These are phyloP conservation scores for Pseudomassariella vexata DNA, from an alignment of 2,329 filamentous ascomycete species.

Conservation along the genomic window DNA sequence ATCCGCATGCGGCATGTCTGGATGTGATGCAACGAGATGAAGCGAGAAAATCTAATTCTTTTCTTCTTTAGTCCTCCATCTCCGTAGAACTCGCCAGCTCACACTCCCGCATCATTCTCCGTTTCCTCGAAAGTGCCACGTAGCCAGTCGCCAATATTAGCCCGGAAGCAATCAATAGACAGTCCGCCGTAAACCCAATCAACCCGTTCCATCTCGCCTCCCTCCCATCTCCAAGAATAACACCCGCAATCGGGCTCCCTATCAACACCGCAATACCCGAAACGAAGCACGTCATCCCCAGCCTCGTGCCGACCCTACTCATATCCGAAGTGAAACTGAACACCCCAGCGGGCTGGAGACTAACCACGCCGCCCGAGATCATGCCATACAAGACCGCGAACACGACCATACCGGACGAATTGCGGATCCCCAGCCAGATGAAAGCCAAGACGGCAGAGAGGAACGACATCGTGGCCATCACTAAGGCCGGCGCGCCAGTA, in stretches of 20 bases:
- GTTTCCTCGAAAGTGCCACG: no score
- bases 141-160: constrained; percentile 2
- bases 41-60: no score
- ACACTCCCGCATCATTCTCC: no score
- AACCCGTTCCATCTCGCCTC: constrained; percentile 7
- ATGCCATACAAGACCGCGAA: constrained; percentile 40
- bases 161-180: constrained; percentile 2
- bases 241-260: constrained; percentile 37
- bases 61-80: no score
- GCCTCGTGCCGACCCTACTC: constrained; percentile 25
- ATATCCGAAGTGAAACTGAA: constrained; percentile 29
- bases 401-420: constrained; percentile 29
- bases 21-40: no score
- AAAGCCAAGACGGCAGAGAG: constrained; percentile 30
- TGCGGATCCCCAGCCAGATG: constrained; percentile 31
- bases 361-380: constrained; percentile 38
- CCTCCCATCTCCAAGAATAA: constrained; percentile 2
- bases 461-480: constrained; percentile 23
- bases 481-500: constrained; percentile 32
- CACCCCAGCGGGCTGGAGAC: constrained; percentile 34
- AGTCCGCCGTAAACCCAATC: constrained; percentile 5
- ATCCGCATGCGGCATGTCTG: no score
- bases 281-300: constrained; percentile 27
- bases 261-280: constrained; percentile 42
- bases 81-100: no score